Base-by-base conservation (phyloP, 306 rosid species). In the Sicyos baderoa region DNA sequence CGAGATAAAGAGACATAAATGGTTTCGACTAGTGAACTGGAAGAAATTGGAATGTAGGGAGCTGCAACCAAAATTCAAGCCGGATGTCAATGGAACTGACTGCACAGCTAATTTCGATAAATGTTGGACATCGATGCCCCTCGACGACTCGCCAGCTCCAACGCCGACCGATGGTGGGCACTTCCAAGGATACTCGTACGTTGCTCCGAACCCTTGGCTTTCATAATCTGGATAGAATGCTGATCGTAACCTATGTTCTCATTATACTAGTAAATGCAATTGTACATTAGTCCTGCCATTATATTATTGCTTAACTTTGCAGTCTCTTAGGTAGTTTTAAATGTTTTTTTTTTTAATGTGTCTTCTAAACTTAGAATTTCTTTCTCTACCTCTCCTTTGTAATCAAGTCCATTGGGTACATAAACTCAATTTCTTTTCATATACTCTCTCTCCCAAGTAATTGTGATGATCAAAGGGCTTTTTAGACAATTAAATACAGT, bases 121-220 rank as follows among this genome's bases (percentile, higher is more conserved):
- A 56, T 93, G 99, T 79, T 88, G 99, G 99, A 93, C 97, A 9
- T 70, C 89, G 27, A 85, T 93, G 99, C 90, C 97, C 57, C 71
- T 80, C 7, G 82, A 83, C 50, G 99, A 93, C 79, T 93, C 97
- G 10, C 99, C 99, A 11, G 97, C 99, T 69, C 44, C 96, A 18
- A 90, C 99, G 0, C 99, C 97, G 32, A 93, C 88, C 4, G 76
- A 84, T 5, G 88, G 89, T 63, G 96, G 82, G 76, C 94, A 88
- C 82, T 93, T 93, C 80, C 96, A 81, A 48, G 99, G 99, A 21
- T 93, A 86, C 72, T 77, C 87, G 68, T 93, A 85, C 2, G 88
- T 78, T 59, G 96, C 99, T 2, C 95, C 97, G 13, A 88, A 79
- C 81, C 91, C 90, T 22, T 90, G 95, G 99, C 96, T 93, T 76